Evolutionary conservation across 2,329 filamentous ascomycete species (phyloP).

Genomic region (Aplosporella prunicola): DNA sequence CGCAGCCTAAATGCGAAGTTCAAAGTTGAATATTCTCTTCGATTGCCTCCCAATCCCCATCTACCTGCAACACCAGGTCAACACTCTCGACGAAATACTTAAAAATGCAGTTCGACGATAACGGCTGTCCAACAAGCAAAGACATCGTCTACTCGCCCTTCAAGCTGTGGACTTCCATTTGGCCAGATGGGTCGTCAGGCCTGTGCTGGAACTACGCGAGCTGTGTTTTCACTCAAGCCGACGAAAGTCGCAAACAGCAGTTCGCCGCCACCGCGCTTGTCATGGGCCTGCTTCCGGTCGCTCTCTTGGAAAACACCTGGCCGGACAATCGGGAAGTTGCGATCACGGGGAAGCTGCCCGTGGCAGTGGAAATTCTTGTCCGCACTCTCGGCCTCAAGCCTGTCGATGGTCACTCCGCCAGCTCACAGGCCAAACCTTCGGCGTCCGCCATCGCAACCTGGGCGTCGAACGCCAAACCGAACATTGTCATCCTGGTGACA

Average conservation of each 20-base stretch:
- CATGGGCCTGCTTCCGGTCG: conserved; percentile 26
- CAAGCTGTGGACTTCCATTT: conserved; percentile 14
- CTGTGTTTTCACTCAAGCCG: conserved; percentile 19
- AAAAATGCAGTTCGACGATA: too few species aligned
- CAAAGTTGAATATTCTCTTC: too few species aligned
- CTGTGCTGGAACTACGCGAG: conserved; percentile 23
- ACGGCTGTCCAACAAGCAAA: background rate
- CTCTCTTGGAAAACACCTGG: conserved; percentile 26
- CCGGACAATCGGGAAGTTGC: conserved; percentile 19
- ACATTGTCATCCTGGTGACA: background rate
- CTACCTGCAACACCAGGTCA: too few species aligned
- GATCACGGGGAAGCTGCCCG: conserved; percentile 14
- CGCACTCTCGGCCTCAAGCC: conserved; percentile 19
- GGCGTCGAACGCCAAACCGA: conserved; percentile 8
- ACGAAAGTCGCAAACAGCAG: conserved; percentile 25
- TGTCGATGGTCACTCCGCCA: conserved; percentile 1
- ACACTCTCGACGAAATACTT: too few species aligned
- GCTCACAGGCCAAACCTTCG: background rate
- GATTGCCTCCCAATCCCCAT: too few species aligned
- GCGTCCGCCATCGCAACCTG: conserved; percentile 11
- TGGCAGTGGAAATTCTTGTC: conserved; percentile 17
- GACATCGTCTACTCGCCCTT: conserved; percentile 17
- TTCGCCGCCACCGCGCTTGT: conserved; percentile 23
- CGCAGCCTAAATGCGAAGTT: too few species aligned
- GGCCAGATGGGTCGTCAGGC: conserved; percentile 7